phyloP scores from a whole-genome alignment of 148 eudicot genomes.

The Cornus kousa region DNA sequence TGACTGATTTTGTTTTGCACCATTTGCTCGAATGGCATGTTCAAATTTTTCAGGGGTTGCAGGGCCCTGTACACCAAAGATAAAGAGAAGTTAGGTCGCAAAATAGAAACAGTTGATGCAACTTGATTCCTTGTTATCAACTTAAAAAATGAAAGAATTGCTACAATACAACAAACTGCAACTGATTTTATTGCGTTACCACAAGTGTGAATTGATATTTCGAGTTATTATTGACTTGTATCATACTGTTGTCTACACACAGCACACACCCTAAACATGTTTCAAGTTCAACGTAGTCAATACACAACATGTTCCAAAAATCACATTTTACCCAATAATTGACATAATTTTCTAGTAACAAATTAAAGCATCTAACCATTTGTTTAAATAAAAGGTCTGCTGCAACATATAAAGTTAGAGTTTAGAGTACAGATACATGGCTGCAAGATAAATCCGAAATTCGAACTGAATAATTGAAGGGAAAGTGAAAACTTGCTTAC shows the following conservation, averaged over 20 bases:
- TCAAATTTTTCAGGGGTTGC: constrained; percentile 83
- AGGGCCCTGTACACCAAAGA: constrained; percentile 53
- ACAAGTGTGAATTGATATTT: too few relatives aligned
- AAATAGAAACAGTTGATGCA: background rate
- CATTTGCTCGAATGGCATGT: constrained; percentile 40
- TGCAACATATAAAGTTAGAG: background rate
- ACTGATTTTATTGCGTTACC: background rate
- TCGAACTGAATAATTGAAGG: constrained; percentile 11
- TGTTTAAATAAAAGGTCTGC: background rate
- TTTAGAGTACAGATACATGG: background rate
- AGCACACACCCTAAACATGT: too few relatives aligned
- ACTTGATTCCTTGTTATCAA: background rate
- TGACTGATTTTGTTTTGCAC: constrained; percentile 35
- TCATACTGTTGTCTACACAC: too few relatives aligned
- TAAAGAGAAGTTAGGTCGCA: background rate
- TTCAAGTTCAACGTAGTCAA: too few relatives aligned
- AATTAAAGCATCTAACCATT: background rate
- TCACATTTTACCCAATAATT: background rate
- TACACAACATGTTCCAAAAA: background rate
- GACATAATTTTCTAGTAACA: background rate
- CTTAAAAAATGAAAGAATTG: background rate
- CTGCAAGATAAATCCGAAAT: background rate
- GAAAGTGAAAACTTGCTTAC: constrained; percentile 35
- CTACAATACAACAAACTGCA: background rate
- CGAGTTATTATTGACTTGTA: background rate